Base-by-base conservation (phyloP, 1,284 basidiomycete species). In the Peniophora sp. region DNA sequence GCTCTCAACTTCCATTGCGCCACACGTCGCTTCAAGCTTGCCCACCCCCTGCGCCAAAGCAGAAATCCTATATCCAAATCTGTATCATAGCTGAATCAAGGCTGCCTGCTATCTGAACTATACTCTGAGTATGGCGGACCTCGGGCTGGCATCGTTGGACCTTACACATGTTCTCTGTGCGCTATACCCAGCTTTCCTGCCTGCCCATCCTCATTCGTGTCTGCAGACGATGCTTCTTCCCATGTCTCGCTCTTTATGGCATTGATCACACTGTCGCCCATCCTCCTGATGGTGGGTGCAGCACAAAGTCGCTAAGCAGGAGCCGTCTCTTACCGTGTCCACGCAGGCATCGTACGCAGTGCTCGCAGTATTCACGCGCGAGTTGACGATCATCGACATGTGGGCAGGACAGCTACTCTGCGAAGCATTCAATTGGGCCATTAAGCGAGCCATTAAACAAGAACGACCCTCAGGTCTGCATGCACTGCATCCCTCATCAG, bases 361-460 rank as follows among this genome's bases (percentile, higher is more conserved):
- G 2, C 72, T 93, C 20, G 78, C 81, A 5, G 75, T 91, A 2
- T 81, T 85, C 56, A 88, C 87, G 1, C 80, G 90, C 20, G 90
- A 93, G 64, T 74, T 88, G 41, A 71, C 85, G 12, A 78, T 92
- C 59, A 75, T 92, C 58, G 77, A 84, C 49, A 92, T 92, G 80
- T 89, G 90, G 81, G 72, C 78, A 1, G 90, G 91, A 10, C 90
- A 93, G 61, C 64, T 91, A 45, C 69, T 75, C 2, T 86, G 85
- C 48, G 91, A 93, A 63, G 78, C 63, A 1, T 64, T 90, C 54
- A 93, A 92, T 60, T 81, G 75, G 66, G 61, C 80, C 39, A 63
- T 93, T 32, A 93, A 93, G 65, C 78, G 75, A 45, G 58, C 74
- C 24, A 66, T 92, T 48, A 83, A 81, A 61, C 73, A 91, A 61